Evolutionary conservation across 2,329 filamentous ascomycete species (phyloP).

Genomic region (Fusarium denticulatum): DNA sequence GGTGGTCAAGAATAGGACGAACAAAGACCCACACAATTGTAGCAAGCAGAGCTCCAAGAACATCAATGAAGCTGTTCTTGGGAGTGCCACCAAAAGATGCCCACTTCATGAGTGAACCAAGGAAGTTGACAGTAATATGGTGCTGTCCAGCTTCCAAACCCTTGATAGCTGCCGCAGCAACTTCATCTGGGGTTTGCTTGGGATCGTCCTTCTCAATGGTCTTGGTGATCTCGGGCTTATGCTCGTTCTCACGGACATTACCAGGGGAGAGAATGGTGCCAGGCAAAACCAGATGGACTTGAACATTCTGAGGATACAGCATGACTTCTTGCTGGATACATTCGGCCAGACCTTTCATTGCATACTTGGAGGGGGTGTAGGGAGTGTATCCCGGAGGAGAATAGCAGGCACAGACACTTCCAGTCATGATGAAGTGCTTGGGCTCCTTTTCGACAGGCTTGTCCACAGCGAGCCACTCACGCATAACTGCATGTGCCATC

Average conservation of each 20-base stretch:
- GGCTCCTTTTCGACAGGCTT: conserved; percentile 58
- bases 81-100: conserved; percentile 63
- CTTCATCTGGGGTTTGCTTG: conserved; percentile 79
- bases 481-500: conserved; percentile 82
- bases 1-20: conserved; percentile 64
- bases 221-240: conserved; percentile 83
- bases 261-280: conserved; percentile 85
- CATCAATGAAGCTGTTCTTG: conserved; percentile 69
- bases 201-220: conserved; percentile 86
- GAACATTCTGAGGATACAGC: conserved; percentile 85
- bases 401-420: conserved; percentile 78
- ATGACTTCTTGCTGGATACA: conserved; percentile 84
- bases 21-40: conserved; percentile 68
- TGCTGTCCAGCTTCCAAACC: conserved; percentile 85
- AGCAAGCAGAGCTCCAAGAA: conserved; percentile 63
- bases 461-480: conserved; percentile 73
- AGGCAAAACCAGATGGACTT: conserved; percentile 84
- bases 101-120: conserved; percentile 78
- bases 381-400: conserved; percentile 83
- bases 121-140: conserved; percentile 77
- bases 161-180: conserved; percentile 74
- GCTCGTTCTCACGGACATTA: conserved; percentile 76
- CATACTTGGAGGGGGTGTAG: conserved; percentile 87
- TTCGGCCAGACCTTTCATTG: conserved; percentile 84
- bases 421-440: conserved; percentile 89